Conservation (phyloP, 495 filamentous ascomycete genomes). For the Bathelium albidoporum region DNA sequence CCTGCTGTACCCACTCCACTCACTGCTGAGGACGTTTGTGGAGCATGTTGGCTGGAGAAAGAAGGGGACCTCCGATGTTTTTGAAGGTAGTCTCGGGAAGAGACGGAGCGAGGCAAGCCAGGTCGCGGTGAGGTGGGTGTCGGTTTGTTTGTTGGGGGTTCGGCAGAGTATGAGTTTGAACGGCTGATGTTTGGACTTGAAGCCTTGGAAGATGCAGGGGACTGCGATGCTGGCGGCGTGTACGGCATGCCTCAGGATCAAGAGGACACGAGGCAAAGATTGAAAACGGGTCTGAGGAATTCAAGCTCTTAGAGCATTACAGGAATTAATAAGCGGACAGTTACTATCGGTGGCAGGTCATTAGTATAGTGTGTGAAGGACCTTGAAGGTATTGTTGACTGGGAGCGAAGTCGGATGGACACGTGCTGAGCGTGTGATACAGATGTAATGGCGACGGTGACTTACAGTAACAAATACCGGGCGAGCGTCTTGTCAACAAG, state of each 20-base stretch:
- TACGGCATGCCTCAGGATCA: constrained; percentile 63
- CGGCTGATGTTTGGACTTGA: constrained; percentile 52
- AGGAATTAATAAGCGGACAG: constrained; percentile 12
- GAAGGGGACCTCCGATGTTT: constrained; percentile 58
- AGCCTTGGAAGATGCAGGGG: constrained; percentile 61
- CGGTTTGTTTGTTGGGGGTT: constrained; percentile 30
- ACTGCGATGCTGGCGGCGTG: constrained; percentile 75
- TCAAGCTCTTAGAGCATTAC: constrained; percentile 22
- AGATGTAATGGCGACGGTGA: neutral
- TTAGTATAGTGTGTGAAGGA: neutral
- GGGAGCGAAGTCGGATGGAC: neutral
- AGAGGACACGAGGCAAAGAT: neutral
- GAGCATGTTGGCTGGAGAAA: constrained; percentile 29
- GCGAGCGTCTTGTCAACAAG: constrained; percentile 9
- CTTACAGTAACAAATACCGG: constrained; percentile 17
- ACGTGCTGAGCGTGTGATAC: neutral
- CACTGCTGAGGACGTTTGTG: constrained; percentile 25
- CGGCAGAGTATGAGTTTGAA: constrained; percentile 42
- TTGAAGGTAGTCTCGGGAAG: constrained; percentile 64
- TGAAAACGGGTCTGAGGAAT: neutral
- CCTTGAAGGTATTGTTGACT: neutral
- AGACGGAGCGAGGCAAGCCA: constrained; percentile 59
- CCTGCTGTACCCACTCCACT: neutral
- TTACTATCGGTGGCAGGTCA: constrained; percentile 8
- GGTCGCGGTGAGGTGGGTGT: constrained; percentile 38